Conservation (phyloP, 257 asterid species). For the Striga asiatica region DNA sequence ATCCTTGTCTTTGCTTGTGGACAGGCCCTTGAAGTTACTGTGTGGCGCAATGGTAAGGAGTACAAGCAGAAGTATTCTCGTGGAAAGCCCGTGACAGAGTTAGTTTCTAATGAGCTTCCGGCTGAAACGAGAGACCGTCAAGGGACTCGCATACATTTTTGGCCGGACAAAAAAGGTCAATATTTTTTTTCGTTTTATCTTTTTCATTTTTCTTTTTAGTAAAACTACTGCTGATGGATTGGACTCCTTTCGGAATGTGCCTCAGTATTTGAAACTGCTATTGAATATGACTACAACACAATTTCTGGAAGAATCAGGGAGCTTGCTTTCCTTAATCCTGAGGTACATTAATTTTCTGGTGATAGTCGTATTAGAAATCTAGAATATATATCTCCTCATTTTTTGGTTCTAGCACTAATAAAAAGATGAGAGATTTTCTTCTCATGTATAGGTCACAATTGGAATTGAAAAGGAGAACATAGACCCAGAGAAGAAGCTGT, state of each 20-base stretch:
- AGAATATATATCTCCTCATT: not conserved
- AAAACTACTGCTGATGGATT: slow-evolving; percentile 7
- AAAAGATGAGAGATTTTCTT: not conserved
- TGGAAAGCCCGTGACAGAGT: slow-evolving; percentile 66
- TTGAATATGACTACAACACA: slow-evolving; percentile 75
- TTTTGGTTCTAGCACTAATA: slow-evolving; percentile 3
- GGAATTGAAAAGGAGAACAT: slow-evolving; percentile 48
- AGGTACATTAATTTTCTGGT: slow-evolving; percentile 35
- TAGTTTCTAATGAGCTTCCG: slow-evolving; percentile 54
- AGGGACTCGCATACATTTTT: slow-evolving; percentile 80
- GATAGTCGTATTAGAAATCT: not conserved
- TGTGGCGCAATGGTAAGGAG: slow-evolving; percentile 92
- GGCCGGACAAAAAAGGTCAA: slow-evolving; percentile 91
- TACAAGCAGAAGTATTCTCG: slow-evolving; percentile 78
- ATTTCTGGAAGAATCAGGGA: slow-evolving; percentile 91
- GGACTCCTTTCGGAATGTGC: not conserved
- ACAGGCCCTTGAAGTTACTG: slow-evolving; percentile 77
- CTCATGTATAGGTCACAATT: slow-evolving; percentile 53
- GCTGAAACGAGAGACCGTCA: slow-evolving; percentile 36
- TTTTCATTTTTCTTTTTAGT: slow-evolving; percentile 5
- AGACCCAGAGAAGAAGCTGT: slow-evolving; percentile 50
- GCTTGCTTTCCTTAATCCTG: slow-evolving; percentile 96
- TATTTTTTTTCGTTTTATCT: not conserved
- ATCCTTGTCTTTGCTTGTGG: slow-evolving; percentile 13
- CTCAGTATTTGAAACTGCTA: slow-evolving; percentile 59